Base-by-base conservation (phyloP, 148 eudicot genomes). In the Hydrangea macrophylla region DNA sequence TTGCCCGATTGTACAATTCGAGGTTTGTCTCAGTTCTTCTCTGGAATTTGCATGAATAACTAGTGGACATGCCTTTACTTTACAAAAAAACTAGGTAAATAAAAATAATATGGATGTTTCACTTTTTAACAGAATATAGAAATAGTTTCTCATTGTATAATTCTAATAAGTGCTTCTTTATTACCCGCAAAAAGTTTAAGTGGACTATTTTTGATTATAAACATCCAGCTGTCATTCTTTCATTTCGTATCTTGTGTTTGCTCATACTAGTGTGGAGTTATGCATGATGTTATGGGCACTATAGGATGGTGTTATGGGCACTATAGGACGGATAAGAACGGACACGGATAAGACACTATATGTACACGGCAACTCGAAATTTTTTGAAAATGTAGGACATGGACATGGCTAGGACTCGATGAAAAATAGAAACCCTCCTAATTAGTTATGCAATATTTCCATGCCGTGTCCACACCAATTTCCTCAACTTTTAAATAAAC, bases 1-100 rank as follows among this genome's bases (percentile, higher is more conserved):
- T 53, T 76, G 85, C 58, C 96, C 95, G 42, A 76, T 88, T 53
- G 69, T 93, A 68, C 95, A 90, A 71, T 93, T 93, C 66, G 96
- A 90, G 96, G 98, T 93, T 68, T 50, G 82, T 73, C 39, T 67
- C 56, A 40, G 59, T 57, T 71, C 71, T 64, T 42, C 32, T 26
- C 26, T 25, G 18, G 22, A 22, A 58, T 27, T 25, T 13, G 17
- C 42, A 55, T 54, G 62, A 30, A 44, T 36, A 60, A 35, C 31
- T 58, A 15, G 3, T 45, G 17, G 26, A 8, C 45, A 71, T 53
- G 7, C 20, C 62, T 59, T 60, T 31, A 24, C 15, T 36, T n/a
- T n/a, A n/a, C n/a, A n/a, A n/a, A n/a, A n/a, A n/a, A n/a, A n/a
- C 27, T 17, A 44, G 55, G 18, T 9, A 54, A 68, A 15, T 40